phyloP scores from a whole-genome alignment of 441 rosid species.

The Croton laevigatus region DNA sequence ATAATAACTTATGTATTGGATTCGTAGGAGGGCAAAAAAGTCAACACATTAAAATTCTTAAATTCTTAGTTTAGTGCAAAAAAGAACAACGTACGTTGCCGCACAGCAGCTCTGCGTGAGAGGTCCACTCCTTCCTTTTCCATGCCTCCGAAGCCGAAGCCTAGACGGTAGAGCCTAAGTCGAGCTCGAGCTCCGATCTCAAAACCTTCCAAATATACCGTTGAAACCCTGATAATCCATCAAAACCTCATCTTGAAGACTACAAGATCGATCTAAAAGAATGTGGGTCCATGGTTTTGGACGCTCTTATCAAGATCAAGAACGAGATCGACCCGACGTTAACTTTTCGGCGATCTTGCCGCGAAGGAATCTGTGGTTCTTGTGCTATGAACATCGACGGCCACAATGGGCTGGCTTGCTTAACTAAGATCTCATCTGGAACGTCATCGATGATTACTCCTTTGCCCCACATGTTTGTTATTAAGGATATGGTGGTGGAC shows the following conservation, averaged over 20 bases:
- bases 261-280: conserved; percentile 75
- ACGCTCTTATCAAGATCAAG: conserved; percentile 94
- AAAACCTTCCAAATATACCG: conserved; percentile 93
- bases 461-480: conserved; percentile 93
- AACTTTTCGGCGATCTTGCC: conserved; percentile 91
- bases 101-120: too few species aligned
- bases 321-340: conserved; percentile 94
- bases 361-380: conserved; percentile 96
- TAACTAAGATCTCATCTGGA: conserved; percentile 67
- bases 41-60: too few species aligned
- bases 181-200: conserved; percentile 30
- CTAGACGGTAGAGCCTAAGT: conserved; percentile 40
- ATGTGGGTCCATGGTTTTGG: conserved; percentile 95
- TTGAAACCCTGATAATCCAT: conserved; percentile 79
- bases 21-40: too few species aligned
- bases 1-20: too few species aligned
- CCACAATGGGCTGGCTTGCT: conserved; percentile 87
- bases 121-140: too few species aligned
- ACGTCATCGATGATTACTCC: conserved; percentile 57
- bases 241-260: conserved; percentile 66
- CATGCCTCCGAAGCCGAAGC: conserved; percentile 57
- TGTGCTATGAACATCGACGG: conserved; percentile 98
- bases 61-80: too few species aligned
- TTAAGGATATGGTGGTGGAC: conserved; percentile 93
- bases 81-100: too few species aligned